These are phyloP conservation scores for Mortierella sp. DNA, from an alignment of 371 early-diverging fungal genomes.

Conservation along the genomic window DNA sequence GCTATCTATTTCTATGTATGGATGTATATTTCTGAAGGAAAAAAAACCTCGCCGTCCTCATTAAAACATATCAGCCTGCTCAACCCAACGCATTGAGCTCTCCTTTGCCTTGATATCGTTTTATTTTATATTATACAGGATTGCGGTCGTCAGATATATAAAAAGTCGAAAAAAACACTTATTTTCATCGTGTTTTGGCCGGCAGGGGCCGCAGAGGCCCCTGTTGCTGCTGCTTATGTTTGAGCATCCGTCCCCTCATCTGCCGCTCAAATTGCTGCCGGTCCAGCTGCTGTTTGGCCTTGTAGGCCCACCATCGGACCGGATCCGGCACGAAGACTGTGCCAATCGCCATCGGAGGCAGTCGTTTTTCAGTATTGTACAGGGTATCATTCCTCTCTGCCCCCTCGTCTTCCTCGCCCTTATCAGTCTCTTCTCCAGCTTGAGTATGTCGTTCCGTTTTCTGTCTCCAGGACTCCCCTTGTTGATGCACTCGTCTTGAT, in stretches of 20 bases:
- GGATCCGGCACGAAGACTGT: constrained; percentile 55
- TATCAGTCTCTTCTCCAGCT: not conserved
- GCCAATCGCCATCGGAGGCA: constrained; percentile 54
- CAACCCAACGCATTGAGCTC: too few species aligned
- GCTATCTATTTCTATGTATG: not conserved
- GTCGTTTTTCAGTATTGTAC: constrained; percentile 37
- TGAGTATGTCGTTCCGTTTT: too few species aligned
- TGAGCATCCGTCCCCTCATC: constrained; percentile 10
- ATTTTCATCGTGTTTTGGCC: constrained; percentile 16
- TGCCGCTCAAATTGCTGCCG: constrained; percentile 30
- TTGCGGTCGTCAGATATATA: too few species aligned
- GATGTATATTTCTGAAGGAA: not conserved
- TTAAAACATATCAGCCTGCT: too few species aligned
- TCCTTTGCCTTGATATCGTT: too few species aligned
- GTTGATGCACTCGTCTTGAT: constrained; percentile 32
- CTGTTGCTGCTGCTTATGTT: constrained; percentile 2
- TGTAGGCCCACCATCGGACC: constrained; percentile 54
- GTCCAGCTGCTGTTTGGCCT: constrained; percentile 40
- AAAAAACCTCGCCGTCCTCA: too few species aligned
- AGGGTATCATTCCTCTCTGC: constrained; percentile 31
- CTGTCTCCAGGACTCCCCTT: constrained; percentile 20
- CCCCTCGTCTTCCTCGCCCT: not conserved
- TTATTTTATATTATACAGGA: not conserved
- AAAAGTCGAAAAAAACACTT: too few species aligned
- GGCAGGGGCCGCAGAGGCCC: not conserved